Conservation (phyloP, 352 stramenopile genomes). For the Globisporangium echinulatum region DNA sequence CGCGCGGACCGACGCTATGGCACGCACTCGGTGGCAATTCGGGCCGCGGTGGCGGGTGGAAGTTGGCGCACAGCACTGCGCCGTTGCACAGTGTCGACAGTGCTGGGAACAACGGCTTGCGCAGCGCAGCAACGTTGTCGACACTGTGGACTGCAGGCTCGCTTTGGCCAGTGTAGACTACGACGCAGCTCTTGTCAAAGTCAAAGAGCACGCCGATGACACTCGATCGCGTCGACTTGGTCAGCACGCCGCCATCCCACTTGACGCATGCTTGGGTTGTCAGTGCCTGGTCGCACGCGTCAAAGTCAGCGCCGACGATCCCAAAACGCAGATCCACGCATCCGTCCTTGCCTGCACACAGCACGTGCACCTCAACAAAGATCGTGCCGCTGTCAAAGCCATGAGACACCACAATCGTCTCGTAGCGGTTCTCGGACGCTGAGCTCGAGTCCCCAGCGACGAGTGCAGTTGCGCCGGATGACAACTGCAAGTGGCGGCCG, state of each 20-base stretch:
- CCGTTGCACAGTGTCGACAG: slow-evolving; percentile 71
- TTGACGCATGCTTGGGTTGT: slow-evolving; percentile 28
- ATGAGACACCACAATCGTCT: slow-evolving; percentile 52
- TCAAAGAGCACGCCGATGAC: slow-evolving; percentile 76
- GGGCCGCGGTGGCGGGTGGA: slow-evolving; percentile 44
- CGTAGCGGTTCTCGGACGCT: slow-evolving; percentile 30
- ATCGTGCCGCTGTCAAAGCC: slow-evolving; percentile 42
- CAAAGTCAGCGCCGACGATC: slow-evolving; percentile 38
- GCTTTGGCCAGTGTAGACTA: slow-evolving; percentile 38
- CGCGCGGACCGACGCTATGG: slow-evolving; percentile 20
- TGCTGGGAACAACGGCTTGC: slow-evolving; percentile 41
- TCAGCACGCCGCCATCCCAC: slow-evolving; percentile 22
- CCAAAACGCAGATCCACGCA: slow-evolving; percentile 42
- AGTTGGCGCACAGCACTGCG: slow-evolving; percentile 52
- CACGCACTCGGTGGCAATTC: slow-evolving; percentile 46
- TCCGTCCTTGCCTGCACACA: slow-evolving; percentile 42
- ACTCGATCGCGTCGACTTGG: slow-evolving; percentile 28
- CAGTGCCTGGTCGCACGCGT: slow-evolving; percentile 14
- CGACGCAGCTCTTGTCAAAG: slow-evolving; percentile 53
- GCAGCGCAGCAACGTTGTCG: slow-evolving; percentile 27
- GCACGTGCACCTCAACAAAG: slow-evolving; percentile 54
- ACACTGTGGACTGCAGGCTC: slow-evolving; percentile 34
- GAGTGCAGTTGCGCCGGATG: slow-evolving; percentile 43
- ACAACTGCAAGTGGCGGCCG: slow-evolving; percentile 38
- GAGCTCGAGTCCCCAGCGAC: slow-evolving; percentile 45